Evolutionary conservation across 176 grass and related monocot species (phyloP).

Genomic region (Thalia dealbata): DNA sequence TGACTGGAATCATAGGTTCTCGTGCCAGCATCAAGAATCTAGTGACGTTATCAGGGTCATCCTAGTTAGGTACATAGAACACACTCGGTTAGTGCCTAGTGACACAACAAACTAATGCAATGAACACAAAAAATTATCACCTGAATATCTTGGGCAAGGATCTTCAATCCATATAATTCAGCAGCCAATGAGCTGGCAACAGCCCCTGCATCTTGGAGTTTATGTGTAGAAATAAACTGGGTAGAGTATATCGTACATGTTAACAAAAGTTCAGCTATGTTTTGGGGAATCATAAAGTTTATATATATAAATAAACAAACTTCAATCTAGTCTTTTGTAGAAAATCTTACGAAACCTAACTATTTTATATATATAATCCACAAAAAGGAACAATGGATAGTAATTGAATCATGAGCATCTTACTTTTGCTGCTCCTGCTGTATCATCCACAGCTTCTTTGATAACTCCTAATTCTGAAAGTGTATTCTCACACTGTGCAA

Average conservation of each 20-base stretch:
- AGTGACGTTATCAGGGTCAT: conserved; percentile 73
- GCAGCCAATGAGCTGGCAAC: conserved; percentile 76
- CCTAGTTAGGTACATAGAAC: conserved; percentile 27
- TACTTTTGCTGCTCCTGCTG: conserved; percentile 77
- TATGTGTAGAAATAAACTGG: conserved; percentile 54
- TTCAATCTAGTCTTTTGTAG: neutral
- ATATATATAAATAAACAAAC: neutral
- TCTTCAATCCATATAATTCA: conserved; percentile 68
- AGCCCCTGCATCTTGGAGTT: conserved; percentile 51
- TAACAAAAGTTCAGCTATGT: neutral
- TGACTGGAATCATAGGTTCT: conserved; percentile 73
- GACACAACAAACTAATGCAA: neutral
- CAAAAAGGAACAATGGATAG: neutral
- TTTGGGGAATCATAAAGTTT: neutral
- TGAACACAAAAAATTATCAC: conserved; percentile 26
- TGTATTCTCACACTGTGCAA: conserved; percentile 77
- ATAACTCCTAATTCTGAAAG: conserved; percentile 48
- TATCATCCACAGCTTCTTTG: conserved; percentile 87
- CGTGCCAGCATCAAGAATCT: conserved; percentile 72
- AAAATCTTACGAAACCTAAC: too few species aligned
- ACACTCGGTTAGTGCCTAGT: neutral
- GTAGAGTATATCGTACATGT: conserved; percentile 1
- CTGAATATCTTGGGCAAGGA: conserved; percentile 83
- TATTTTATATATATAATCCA: neutral
- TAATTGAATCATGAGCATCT: neutral